Conservation (phyloP, 257 asterid species). For the Leonotis leonurus region DNA sequence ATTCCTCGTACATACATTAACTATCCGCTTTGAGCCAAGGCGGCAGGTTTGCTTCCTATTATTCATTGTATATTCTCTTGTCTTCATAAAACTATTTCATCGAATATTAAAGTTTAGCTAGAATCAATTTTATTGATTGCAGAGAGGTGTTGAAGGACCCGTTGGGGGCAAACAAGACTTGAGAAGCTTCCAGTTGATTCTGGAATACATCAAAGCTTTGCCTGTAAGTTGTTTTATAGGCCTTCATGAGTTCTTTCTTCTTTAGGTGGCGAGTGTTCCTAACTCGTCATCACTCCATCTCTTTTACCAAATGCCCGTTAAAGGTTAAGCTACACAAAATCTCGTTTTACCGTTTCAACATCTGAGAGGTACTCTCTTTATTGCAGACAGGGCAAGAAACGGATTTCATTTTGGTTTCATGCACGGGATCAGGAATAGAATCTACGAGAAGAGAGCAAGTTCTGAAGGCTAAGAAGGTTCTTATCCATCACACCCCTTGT, state of each 20-base stretch:
- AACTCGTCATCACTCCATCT: too few species aligned
- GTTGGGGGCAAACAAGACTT: slow-evolving; percentile 61
- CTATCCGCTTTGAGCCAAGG: slow-evolving; percentile 92
- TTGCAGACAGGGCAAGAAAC: slow-evolving; percentile 98
- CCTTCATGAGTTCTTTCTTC: too few species aligned
- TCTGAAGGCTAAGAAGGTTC: slow-evolving; percentile 84
- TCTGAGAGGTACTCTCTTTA: slow-evolving; percentile 9
- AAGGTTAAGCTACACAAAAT: background rate
- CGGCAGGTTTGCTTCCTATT: slow-evolving; percentile 53
- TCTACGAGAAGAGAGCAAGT: slow-evolving; percentile 80
- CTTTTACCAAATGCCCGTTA: too few species aligned
- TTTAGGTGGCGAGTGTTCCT: too few species aligned
- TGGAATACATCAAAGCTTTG: slow-evolving; percentile 91
- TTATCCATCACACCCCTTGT: slow-evolving; percentile 9
- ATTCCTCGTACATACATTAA: slow-evolving; percentile 86
- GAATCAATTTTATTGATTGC: slow-evolving; percentile 19
- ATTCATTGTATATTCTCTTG: background rate
- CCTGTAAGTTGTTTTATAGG: slow-evolving; percentile 58
- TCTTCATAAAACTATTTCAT: background rate
- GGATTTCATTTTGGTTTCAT: slow-evolving; percentile 82
- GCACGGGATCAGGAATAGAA: slow-evolving; percentile 92
- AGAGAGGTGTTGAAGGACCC: slow-evolving; percentile 63
- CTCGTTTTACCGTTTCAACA: background rate
- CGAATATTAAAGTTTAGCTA: background rate
- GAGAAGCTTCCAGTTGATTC: slow-evolving; percentile 86